Base-by-base conservation (phyloP, 331 rosid species). In the Pyrus hybrid region DNA sequence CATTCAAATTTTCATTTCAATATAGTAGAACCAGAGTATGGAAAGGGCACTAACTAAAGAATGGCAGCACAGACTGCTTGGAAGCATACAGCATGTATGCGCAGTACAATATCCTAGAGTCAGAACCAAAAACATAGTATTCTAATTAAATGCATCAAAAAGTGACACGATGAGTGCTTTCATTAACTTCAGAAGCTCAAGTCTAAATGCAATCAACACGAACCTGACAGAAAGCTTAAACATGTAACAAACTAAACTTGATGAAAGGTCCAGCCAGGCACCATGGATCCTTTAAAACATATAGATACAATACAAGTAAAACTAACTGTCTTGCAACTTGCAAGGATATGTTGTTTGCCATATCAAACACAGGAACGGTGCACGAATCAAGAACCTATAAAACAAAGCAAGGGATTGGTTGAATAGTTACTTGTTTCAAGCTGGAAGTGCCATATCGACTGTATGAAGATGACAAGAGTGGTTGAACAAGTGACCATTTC, bases 31-130 rank as follows among this genome's bases (percentile, higher is more conserved):
- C 51, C 67, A 33, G 26, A 74, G 71, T 77, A 68, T 32, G 33
- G 81, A 75, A 51, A 72, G 63, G 32, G 37, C 23, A 80, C 67
- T 79, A 92, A 97, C 99, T 94, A 97, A 75, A 94, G 80, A 82
- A 94, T 86, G 85, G 97, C 97, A 76, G 93, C 97, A 77, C 99
- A 96, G 43, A 94, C 99, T 8, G 99, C 99, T 77, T 96, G 80
- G 62, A 97, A 85, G 89, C 99, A 94, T 68, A 97, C 99, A 77
- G 87, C 91, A 85, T 90, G 90, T 80, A 96, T 89, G 35, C 86
- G 80, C 89, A 94, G 86, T 66, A 92, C 97, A 81, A 94, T 92
- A 77, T 92, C 99, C 99, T 94, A 72, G n/a, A 90, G 54, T 68
- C 67, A 72, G 23, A 80, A 75, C 70, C 28, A 79, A 87, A 80